A percentile compares a stretch with the other conserved stretches of the same genome.
Conservation (phyloP, 2,329 filamentous ascomycete genomes). For the Verticillium albo-atrum region DNA sequence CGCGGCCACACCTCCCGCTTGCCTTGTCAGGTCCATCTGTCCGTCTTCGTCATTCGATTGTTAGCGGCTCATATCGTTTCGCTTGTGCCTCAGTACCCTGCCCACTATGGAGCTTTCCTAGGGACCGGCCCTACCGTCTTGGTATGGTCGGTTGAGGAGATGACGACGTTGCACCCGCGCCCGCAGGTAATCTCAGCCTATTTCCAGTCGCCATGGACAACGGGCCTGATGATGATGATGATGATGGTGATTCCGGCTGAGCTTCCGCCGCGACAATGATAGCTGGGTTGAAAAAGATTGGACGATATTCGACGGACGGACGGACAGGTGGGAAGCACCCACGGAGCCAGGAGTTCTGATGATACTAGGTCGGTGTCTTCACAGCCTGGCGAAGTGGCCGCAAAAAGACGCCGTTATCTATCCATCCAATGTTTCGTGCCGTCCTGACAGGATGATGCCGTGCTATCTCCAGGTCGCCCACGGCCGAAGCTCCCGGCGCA, state of each 20-base stretch:
- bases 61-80: not conserved
- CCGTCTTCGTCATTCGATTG: not conserved
- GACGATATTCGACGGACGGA: not conserved
- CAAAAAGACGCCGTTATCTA: not conserved
- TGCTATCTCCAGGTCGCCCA: not conserved
- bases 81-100: not conserved
- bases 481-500: not conserved
- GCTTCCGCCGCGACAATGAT: too few species aligned
- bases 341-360: too few species aligned
- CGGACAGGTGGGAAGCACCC: not conserved
- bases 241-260: too few species aligned
- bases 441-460: not conserved
- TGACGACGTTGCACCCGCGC: not conserved
- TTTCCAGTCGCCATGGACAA: not conserved
- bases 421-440: not conserved
- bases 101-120: not conserved
- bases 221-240: not conserved
- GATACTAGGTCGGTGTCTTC: too few species aligned
- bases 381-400: not conserved
- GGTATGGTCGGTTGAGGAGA: not conserved
- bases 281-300: not conserved
- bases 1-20: not conserved
- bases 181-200: not conserved
- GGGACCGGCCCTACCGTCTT: not conserved
- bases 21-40: not conserved